phyloP scores from a whole-genome alignment of 306 rosid genomes.

The Dalbergia cultrata region DNA sequence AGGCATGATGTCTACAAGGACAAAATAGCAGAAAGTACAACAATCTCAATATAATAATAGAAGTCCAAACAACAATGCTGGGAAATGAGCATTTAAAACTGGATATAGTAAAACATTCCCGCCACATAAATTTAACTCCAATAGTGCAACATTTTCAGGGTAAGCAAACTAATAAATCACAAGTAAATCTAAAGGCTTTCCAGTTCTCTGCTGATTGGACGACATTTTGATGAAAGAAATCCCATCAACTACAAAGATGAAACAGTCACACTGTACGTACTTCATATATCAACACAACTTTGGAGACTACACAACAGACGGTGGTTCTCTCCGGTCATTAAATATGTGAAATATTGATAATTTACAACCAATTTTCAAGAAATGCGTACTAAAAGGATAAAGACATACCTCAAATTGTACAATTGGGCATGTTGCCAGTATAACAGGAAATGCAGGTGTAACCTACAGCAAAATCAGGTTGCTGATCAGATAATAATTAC shows the following conservation, averaged over 20 bases:
- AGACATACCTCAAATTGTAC: constrained; percentile 86
- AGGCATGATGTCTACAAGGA: constrained; percentile 77
- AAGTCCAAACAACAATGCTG: constrained; percentile 30
- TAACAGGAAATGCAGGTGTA: constrained; percentile 85
- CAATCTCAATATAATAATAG: constrained; percentile 7
- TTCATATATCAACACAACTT: constrained; percentile 5
- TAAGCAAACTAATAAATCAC: constrained; percentile 11
- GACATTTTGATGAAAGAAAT: constrained; percentile 15
- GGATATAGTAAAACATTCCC: constrained; percentile 37
- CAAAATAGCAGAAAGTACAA: constrained; percentile 36
- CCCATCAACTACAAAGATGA: constrained; percentile 24
- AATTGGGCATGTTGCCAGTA: constrained; percentile 78
- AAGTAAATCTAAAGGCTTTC: constrained; percentile 16
- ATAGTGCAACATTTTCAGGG: constrained; percentile 14
- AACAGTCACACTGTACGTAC: constrained; percentile 14
- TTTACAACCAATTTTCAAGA: constrained; percentile 39
- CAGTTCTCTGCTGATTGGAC: not conserved
- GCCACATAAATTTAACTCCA: constrained; percentile 14
- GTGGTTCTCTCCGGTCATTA: constrained; percentile 19
- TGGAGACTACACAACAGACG: constrained; percentile 26
- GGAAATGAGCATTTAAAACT: constrained; percentile 24
- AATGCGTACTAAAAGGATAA: constrained; percentile 31
- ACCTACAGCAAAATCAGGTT: constrained; percentile 72
- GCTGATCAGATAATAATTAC: constrained; percentile 31
- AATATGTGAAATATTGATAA: constrained; percentile 5